Evolutionary conservation across 2,329 filamentous ascomycete genomes (phyloP).

Genomic region (Lecanoromycetidae sp.): DNA sequence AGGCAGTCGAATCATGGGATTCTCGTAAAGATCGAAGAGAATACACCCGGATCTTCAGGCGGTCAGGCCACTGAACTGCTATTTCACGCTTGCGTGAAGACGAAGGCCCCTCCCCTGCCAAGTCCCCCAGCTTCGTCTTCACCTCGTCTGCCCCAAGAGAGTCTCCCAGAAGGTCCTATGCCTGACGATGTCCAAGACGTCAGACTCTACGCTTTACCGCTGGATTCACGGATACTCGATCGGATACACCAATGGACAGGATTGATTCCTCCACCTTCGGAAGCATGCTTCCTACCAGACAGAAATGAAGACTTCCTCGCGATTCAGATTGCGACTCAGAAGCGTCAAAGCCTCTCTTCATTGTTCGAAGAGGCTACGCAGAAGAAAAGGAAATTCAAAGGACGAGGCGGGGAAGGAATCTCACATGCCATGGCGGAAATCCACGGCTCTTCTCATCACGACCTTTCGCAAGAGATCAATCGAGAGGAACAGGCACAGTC

Average conservation of each 20-base stretch:
- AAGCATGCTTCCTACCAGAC: conserved; percentile 12
- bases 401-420: conserved; percentile 32
- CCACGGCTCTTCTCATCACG: conserved; percentile 11
- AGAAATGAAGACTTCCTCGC: not conserved
- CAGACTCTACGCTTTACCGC: conserved; percentile 15
- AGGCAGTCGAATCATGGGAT: conserved; percentile 19
- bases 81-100: conserved; percentile 12
- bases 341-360: conserved; percentile 31
- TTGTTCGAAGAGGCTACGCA: conserved; percentile 38
- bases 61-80: conserved; percentile 13
- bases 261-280: not conserved
- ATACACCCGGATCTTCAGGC: not conserved
- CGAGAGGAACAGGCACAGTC: not conserved
- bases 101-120: not conserved
- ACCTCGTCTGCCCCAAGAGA: not conserved
- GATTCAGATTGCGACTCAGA: conserved; percentile 21
- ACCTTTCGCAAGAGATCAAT: conserved; percentile 10
- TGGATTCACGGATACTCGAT: conserved; percentile 11
- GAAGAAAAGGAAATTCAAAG: conserved; percentile 31
- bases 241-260: not conserved
- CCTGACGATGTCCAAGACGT: not conserved
- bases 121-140: conserved; percentile 16
- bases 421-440: conserved; percentile 27
- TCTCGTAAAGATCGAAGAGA: conserved; percentile 14
- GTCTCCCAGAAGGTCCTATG: not conserved